Evolutionary conservation across 1,284 basidiomycete genomes (phyloP).

Genomic region (Athelia sp.): DNA sequence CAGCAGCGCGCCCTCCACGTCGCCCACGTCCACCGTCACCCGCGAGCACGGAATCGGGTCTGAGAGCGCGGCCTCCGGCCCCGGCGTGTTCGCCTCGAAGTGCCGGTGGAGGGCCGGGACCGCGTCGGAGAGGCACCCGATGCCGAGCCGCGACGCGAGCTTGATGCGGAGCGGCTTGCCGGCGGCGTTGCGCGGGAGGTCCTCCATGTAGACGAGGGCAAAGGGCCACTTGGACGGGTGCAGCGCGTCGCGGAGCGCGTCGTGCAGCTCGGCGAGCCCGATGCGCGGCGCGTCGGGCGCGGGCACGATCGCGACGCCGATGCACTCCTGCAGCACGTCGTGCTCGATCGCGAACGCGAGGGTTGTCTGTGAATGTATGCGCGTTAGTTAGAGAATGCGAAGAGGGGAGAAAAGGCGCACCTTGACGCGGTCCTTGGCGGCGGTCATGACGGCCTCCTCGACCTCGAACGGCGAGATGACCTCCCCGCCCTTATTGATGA

Average conservation of each 20-base stretch:
- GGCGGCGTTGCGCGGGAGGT: conserved; percentile 38
- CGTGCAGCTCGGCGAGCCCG: conserved; percentile 34
- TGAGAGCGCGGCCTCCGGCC: conserved; percentile 26
- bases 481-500: conserved; percentile 62
- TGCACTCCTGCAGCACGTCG: conserved; percentile 39
- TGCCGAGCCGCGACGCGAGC: conserved; percentile 32
- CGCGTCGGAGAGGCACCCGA: conserved; percentile 30
- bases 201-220: conserved; percentile 37
- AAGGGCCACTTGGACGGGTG: conserved; percentile 45
- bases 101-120: conserved; percentile 31
- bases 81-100: conserved; percentile 32
- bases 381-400: background rate
- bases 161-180: conserved; percentile 42
- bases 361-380: conserved; percentile 18
- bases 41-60: conserved; percentile 31
- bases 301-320: conserved; percentile 37
- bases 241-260: conserved; percentile 32
- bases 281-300: conserved; percentile 25
- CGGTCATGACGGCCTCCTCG: conserved; percentile 40
- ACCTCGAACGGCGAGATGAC: conserved; percentile 65
- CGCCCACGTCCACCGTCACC: conserved; percentile 25
- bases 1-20: conserved; percentile 40
- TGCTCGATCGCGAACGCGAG: conserved; percentile 39
- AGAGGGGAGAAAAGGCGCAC: conserved; percentile 13
- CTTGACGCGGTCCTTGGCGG: conserved; percentile 36